These are phyloP conservation scores for Fusarium sp. DNA, from an alignment of 2,329 filamentous ascomycete genomes.

Conservation along the genomic window DNA sequence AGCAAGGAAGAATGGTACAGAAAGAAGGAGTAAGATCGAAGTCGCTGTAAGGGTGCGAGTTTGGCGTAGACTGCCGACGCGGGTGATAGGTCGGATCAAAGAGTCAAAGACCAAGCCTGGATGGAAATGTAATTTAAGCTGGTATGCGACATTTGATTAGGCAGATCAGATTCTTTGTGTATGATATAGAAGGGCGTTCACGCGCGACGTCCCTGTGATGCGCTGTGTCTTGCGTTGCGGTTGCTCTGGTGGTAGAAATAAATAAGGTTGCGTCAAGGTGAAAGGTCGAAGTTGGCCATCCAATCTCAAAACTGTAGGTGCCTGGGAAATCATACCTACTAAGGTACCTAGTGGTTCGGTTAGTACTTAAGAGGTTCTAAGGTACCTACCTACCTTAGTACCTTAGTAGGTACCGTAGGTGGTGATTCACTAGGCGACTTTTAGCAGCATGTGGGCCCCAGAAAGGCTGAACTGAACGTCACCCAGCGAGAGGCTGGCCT, in stretches of 20 bases:
- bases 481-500: constrained; percentile 33
- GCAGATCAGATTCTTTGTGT: not conserved
- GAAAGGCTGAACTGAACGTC: constrained; percentile 34
- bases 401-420: not conserved
- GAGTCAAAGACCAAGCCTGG: constrained; percentile 14
- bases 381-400: too few species aligned
- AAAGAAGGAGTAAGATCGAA: not conserved
- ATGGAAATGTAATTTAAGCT: constrained; percentile 26
- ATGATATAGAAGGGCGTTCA: not conserved
- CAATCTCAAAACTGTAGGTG: not conserved
- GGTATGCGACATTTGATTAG: constrained; percentile 45
- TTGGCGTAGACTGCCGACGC: constrained; percentile 12
- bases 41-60: not conserved
- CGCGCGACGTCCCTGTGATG: constrained; percentile 2
- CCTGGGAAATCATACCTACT: not conserved
- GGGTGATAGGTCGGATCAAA: constrained; percentile 33
- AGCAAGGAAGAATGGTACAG: not conserved
- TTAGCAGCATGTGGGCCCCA: constrained; percentile 9
- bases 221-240: not conserved
- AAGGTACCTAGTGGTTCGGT: not conserved
- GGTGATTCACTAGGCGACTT: constrained; percentile 6
- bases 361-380: not conserved
- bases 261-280: constrained; percentile 5
- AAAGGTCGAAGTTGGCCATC: constrained; percentile 12
- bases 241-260: not conserved